Base-by-base conservation (phyloP, 306 rosid genomes). In the Dryas drummondii region DNA sequence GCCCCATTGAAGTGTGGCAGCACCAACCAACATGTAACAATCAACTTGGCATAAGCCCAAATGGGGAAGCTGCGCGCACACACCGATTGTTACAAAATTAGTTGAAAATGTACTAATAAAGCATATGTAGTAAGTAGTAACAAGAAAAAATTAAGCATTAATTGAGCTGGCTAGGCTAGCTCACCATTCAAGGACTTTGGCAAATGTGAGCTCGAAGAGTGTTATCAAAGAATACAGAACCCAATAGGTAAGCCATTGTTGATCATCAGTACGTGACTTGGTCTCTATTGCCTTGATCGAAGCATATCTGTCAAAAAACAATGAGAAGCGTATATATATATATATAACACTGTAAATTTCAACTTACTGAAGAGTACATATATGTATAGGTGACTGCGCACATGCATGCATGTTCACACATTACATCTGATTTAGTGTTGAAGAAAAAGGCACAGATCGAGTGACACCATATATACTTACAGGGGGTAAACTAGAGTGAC, bases 211-310 rank as follows among this genome's bases (percentile, higher is more conserved):
- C 88, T 94, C 99, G 0, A 94, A 90, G 77, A 94, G 89, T 49
- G 97, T 90, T 40, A 89, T 85, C 54, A 94, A 73, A 68, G 99
- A 94, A 73, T 94, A 94, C 14, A 94, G 88, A 81, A 92, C 96
- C 97, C 97, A 94, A 80, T 94, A 94, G 0, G 99, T 94, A 5
- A 94, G 97, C 99, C 99, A 94, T 78, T 94, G 97, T 37, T 94
- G 93, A 62, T 94, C 97, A 78, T 94, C 97, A 12, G 78, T 71
- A 10, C 66, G 85, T 53, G 97, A 92, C 80, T 68, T 86, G 47
- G 88, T 94, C 88, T 94, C 97, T 76, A 94, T 94, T 41, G 99
- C 99, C 79, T 58, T 87, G 59, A 94, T 82, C 3, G 97, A 94
- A 74, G 99, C 97, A 78, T 92, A 82, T 66, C 97, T 94, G 40